Percentiles rank a stretch among this genome's conserved stretches.
Evolutionary conservation across 2,329 filamentous ascomycete species (phyloP).

Genomic region (Cladosporium halotolerans): DNA sequence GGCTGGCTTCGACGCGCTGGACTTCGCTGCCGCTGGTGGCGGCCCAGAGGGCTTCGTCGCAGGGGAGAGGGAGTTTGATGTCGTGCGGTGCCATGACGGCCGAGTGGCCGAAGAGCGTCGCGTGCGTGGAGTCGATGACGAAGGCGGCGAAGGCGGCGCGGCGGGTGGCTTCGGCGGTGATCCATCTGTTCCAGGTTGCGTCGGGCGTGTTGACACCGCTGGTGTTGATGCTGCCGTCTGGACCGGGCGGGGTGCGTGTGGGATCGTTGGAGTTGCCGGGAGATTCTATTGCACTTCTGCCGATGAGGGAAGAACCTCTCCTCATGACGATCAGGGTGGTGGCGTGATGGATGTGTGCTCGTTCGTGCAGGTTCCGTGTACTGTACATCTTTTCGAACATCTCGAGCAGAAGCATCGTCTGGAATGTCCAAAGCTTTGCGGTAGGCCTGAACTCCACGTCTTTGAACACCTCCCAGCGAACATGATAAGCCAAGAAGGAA

Average conservation of each 20-base stretch:
- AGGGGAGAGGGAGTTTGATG: constrained; percentile 83
- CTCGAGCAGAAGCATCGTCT: constrained; percentile 80
- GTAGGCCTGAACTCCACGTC: constrained; percentile 83
- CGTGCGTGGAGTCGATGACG: constrained; percentile 90
- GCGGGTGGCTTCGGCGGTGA: constrained; percentile 84
- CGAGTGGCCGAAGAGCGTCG: constrained; percentile 96
- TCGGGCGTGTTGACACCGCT: constrained; percentile 59
- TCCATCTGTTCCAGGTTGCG: constrained; percentile 95
- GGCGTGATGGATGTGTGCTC: constrained; percentile 93
- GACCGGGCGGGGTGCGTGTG: constrained; percentile 39
- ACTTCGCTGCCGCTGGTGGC: constrained; percentile 85
- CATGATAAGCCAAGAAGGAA: constrained; percentile 84
- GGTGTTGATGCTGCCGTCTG: constrained; percentile 42
- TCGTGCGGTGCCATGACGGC: constrained; percentile 97
- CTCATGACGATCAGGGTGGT: constrained; percentile 95
- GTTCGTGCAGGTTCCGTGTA: constrained; percentile 82
- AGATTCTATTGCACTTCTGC: constrained; percentile 75
- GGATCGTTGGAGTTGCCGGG: constrained; percentile 59
- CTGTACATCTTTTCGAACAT: constrained; percentile 98
- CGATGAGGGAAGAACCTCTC: constrained; percentile 82
- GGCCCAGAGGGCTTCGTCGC: constrained; percentile 87
- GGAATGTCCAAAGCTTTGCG: constrained; percentile 93
- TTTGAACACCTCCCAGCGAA: constrained; percentile 96
- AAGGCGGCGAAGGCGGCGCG: constrained; percentile 91
- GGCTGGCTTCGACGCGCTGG: constrained; percentile 70